Evolutionary conservation across 2,329 filamentous ascomycete genomes (phyloP), one percentile per base, ranked within the genome.

Genomic region (Onygenales sp.): DNA sequence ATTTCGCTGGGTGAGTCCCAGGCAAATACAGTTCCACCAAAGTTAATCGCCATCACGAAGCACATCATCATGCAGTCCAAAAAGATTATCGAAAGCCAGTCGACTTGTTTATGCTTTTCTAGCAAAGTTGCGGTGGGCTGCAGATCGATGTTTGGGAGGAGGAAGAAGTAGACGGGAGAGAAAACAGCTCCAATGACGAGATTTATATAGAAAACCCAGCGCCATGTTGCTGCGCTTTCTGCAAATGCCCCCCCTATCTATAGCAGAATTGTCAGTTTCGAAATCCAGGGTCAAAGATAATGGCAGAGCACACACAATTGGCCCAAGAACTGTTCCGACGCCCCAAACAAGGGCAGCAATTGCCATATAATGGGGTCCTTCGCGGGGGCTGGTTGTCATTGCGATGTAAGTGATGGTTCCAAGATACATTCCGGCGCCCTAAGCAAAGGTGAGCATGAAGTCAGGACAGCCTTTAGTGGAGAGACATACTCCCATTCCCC

Each of bases 191-290:
- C 68, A 48, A 76, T 63, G 36, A 70, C 60, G 0, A 82, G 67
- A 59, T 82, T 83, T 64, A 83, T 75, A 58, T 83, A 83, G 60
- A 61, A 56, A 52, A 52, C 36, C 68, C 67, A 71, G 34, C 65
- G 61, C 68, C 68, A 70, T 5, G 58, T 63, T 10, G 62, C 66
- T 9, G 50, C 46, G 33, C 55, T 59, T 27, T 63, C 59, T 8
- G 62, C 54, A 54, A 71, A 70, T 4, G 59, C 64, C 21, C 70
- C 70, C 2, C 70, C 70, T 47, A 74, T 63, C 21, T 27, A 27
- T 27, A 27, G 4, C 21, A 5, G 21, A 27, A 27, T 27, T 4
- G 21, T 27, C 21, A 27, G 21, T 27, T 27, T 27, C 21, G 4
- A 27, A 27, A 27, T 27, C 21, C 21, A 27, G 21, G 3, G 21